Conservation (phyloP, 805 yeast genomes). For the Crinitomyces ghanaensis region DNA sequence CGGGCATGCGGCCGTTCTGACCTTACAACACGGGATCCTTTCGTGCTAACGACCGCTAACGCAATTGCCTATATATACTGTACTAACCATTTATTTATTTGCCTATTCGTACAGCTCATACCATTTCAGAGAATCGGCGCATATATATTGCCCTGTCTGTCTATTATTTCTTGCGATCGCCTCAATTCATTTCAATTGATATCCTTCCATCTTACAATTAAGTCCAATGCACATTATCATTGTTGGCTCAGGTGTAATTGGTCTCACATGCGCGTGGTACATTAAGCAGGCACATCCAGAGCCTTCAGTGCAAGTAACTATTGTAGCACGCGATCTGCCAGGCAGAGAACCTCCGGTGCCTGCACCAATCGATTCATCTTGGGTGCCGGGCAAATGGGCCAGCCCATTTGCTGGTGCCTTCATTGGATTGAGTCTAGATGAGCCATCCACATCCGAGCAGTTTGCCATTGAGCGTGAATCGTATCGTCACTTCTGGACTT, state of each 20-base stretch:
- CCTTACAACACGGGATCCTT: no score
- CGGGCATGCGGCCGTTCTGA: no score
- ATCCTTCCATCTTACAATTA: no score
- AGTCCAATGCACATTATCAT: conserved; percentile 9
- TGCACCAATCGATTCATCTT: conserved; percentile 15
- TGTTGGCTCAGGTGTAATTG: conserved; percentile 16
- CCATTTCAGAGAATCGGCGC: no score
- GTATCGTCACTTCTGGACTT: conserved; percentile 12
- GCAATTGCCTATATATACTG: no score
- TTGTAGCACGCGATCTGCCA: conserved; percentile 16
- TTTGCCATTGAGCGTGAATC: conserved; percentile 9
- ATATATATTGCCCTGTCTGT: no score
- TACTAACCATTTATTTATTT: no score
- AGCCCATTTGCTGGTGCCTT: conserved; percentile 19
- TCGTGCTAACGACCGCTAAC: no score
- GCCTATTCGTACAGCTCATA: no score
- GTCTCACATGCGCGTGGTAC: conserved; percentile 12
- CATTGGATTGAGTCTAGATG: conserved; percentile 7
- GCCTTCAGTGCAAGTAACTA: conserved; percentile 9
- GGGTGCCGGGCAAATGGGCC: conserved; percentile 15
- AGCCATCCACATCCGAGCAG: conserved; percentile 1
- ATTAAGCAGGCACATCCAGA: conserved; percentile 1
- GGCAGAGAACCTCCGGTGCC: conserved; percentile 6
- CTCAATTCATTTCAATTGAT: no score
- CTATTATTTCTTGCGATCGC: no score